Conservation (phyloP, 805 yeast species). For the Wickerhamiella azyma region DNA sequence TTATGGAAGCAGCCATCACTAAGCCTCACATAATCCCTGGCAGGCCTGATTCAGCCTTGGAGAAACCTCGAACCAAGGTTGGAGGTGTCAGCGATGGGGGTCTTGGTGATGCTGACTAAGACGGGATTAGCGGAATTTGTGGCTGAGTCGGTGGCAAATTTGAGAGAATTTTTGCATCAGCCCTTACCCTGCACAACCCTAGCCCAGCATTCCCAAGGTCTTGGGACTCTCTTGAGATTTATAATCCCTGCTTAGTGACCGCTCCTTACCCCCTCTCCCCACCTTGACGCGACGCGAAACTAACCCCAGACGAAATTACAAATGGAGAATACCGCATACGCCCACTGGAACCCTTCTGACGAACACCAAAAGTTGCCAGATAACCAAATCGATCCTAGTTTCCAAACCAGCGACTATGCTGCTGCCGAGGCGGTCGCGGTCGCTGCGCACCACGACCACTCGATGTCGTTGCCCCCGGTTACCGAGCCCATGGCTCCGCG, state of each 20-base stretch:
- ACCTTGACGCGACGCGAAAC: constrained; percentile 1
- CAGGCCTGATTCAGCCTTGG: not conserved
- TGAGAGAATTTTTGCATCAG: too few species aligned
- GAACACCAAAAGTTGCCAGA: constrained; percentile 20
- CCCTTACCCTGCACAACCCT: too few species aligned
- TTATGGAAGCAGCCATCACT: constrained; percentile 9
- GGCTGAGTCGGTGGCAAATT: not conserved
- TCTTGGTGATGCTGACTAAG: not conserved
- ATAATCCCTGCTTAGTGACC: not conserved
- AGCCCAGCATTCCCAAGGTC: not conserved
- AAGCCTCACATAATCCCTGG: constrained; percentile 11
- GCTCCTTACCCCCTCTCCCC: not conserved
- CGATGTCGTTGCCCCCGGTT: constrained; percentile 19
- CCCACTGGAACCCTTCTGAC: constrained; percentile 20
- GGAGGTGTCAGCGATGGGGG: not conserved
- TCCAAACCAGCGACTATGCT: constrained; percentile 21
- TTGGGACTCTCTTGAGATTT: too few species aligned
- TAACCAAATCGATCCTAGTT: constrained; percentile 22
- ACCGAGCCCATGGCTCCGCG: constrained; percentile 22
- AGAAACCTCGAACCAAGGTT: not conserved
- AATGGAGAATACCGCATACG: constrained; percentile 20
- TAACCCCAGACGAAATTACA: constrained; percentile 4
- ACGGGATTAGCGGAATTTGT: not conserved
- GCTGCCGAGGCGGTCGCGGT: constrained; percentile 24
- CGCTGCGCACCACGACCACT: constrained; percentile 21